Percentiles rank a stretch among this genome's conserved stretches.
These are phyloP conservation scores for Glebionis coronaria DNA, from an alignment of 129 eudicot species.

Conservation along the genomic window DNA sequence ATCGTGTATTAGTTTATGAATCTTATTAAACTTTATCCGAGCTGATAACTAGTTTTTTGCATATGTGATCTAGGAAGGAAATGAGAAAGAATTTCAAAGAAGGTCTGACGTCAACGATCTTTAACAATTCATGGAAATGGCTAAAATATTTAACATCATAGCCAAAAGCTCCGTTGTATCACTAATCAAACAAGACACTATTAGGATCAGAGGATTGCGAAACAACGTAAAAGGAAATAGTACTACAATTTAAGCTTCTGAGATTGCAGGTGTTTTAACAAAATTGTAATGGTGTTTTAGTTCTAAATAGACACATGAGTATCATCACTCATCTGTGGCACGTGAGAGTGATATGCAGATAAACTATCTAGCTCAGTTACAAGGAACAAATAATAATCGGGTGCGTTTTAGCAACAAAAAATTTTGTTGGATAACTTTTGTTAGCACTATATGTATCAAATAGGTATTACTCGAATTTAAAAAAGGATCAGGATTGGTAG, in stretches of 20 bases:
- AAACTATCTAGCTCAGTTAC: conserved; percentile 18
- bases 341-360: background rate
- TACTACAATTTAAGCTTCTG: conserved; percentile 1
- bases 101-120: no score
- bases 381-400: background rate
- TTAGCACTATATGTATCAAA: background rate
- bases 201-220: background rate
- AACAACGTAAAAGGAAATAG: background rate
- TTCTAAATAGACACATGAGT: conserved; percentile 6
- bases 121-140: no score
- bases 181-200: background rate
- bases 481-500: no score
- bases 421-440: no score
- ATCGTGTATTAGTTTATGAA: no score
- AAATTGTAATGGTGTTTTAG: background rate
- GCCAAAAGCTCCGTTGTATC: no score
- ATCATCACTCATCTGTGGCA: conserved; percentile 1
- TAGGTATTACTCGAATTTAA: background rate
- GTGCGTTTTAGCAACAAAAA: no score
- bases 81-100: no score
- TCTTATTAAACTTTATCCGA: no score
- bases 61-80: no score
- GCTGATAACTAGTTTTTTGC: no score
- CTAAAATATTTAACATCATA: no score
- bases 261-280: background rate